A percentile compares a stretch with the other conserved stretches of the same genome.
phyloP scores from a whole-genome alignment of 2,329 filamentous ascomycete genomes.

The Cercospora zeae-maydis region DNA sequence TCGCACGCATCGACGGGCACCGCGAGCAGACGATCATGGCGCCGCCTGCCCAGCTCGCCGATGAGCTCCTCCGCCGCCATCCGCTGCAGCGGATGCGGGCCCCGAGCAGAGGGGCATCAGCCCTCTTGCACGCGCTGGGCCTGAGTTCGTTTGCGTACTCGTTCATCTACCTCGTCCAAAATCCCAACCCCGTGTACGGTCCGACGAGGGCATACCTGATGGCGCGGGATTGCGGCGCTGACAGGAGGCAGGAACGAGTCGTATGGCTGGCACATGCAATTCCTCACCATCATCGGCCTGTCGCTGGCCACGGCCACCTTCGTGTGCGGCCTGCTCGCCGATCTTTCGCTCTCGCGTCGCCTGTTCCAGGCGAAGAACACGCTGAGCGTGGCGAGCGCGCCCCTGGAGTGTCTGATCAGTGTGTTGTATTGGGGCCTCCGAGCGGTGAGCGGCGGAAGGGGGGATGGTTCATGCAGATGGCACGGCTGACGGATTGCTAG shows the following conservation, averaged over 20 bases:
- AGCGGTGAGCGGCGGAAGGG: constrained; percentile 41
- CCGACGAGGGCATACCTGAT: neutral
- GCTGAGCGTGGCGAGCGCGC: constrained; percentile 62
- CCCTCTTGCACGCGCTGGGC: constrained; percentile 57
- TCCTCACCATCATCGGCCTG: constrained; percentile 71
- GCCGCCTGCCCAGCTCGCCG: constrained; percentile 20
- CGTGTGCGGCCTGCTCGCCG: constrained; percentile 58
- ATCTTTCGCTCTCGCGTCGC: constrained; percentile 56
- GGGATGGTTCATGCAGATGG: neutral
- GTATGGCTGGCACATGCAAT: constrained; percentile 68
- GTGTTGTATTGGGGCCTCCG: constrained; percentile 70
- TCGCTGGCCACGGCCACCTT: constrained; percentile 61
- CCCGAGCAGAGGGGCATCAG: constrained; percentile 62
- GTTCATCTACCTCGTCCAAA: constrained; percentile 41
- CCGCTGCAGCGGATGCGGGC: constrained; percentile 63
- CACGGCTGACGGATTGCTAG: constrained; percentile 15
- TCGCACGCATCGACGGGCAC: neutral
- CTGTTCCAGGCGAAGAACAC: constrained; percentile 66
- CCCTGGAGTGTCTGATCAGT: constrained; percentile 67
- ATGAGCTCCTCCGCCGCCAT: constrained; percentile 45
- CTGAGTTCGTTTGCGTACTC: constrained; percentile 45
- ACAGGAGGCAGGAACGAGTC: constrained; percentile 49
- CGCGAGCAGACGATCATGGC: constrained; percentile 4
- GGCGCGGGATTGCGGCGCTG: neutral
- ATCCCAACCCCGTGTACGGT: constrained; percentile 39